phyloP scores from a whole-genome alignment of 345 rosid species.

The Dimocarpus longan region DNA sequence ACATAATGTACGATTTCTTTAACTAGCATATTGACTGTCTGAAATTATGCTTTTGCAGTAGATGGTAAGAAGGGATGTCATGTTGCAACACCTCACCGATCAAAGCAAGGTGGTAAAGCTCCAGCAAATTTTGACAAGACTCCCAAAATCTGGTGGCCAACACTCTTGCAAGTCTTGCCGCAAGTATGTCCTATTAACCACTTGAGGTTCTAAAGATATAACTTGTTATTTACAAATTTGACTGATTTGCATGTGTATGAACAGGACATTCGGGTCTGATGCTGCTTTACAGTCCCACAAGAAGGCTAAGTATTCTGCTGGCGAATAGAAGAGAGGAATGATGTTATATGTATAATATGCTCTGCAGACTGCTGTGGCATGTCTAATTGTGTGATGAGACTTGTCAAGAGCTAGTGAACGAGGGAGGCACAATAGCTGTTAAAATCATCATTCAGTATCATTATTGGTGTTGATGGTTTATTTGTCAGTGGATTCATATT shows the following conservation, averaged over 20 bases:
- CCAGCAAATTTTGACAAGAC: conserved; percentile 38
- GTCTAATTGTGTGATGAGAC: conserved; percentile 10
- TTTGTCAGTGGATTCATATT: background rate
- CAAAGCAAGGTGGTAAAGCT: conserved; percentile 57
- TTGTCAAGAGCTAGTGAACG: background rate
- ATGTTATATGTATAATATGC: background rate
- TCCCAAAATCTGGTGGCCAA: conserved; percentile 78
- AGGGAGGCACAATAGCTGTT: background rate
- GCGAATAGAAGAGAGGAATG: conserved; percentile 34
- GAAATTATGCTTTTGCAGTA: conserved; percentile 12
- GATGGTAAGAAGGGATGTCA: conserved; percentile 87
- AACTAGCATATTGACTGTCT: background rate
- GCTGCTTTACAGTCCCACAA: conserved; percentile 59
- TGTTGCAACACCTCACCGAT: conserved; percentile 84
- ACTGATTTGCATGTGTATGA: background rate
- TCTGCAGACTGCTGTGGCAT: background rate
- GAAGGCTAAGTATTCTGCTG: conserved; percentile 63
- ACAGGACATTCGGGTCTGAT: conserved; percentile 61
- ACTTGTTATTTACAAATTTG: background rate
- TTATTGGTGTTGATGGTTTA: background rate
- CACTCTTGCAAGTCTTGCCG: conserved; percentile 67
- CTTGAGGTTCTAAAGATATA: background rate
- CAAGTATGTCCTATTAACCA: conserved; percentile 45
- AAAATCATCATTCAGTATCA: background rate
- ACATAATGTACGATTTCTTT: too few species aligned